Conservation (phyloP, 371 early-diverging fungal species). For the Syncephalastrum monosporum region DNA sequence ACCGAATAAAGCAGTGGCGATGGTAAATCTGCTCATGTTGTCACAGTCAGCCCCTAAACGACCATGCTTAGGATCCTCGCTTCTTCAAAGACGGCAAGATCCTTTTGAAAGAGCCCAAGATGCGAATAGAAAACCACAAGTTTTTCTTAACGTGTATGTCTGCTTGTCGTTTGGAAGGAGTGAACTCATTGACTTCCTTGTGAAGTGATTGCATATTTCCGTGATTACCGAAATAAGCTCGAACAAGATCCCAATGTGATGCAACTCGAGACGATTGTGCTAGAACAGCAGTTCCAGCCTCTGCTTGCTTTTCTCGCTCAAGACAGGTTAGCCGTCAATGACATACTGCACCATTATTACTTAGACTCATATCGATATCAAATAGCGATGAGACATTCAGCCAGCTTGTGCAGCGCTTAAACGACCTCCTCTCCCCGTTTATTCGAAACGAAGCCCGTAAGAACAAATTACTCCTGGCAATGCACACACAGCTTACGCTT, state of each 20-base stretch:
- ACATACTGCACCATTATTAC: too few relatives aligned
- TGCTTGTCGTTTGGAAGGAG: background rate
- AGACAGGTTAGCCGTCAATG: slow-evolving; percentile 27
- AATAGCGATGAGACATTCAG: slow-evolving; percentile 33
- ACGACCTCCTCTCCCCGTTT: slow-evolving; percentile 40
- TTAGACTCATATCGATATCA: background rate
- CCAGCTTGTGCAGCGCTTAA: slow-evolving; percentile 26
- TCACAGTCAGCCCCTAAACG: too few relatives aligned
- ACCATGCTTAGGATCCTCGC: too few relatives aligned
- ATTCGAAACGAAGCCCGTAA: slow-evolving; percentile 35
- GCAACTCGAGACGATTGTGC: slow-evolving; percentile 9
- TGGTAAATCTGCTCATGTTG: too few relatives aligned
- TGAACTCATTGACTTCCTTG: background rate
- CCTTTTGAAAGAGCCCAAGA: slow-evolving; percentile 26
- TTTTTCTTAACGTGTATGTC: slow-evolving; percentile 23
- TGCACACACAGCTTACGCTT: background rate
- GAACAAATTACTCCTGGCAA: background rate
- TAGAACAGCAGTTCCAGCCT: slow-evolving; percentile 23
- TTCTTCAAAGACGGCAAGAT: slow-evolving; percentile 44
- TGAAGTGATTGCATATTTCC: slow-evolving; percentile 32
- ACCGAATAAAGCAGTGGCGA: too few relatives aligned
- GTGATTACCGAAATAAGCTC: slow-evolving; percentile 20
- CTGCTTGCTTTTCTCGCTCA: slow-evolving; percentile 35
- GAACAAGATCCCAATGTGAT: slow-evolving; percentile 13
- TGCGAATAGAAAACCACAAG: slow-evolving; percentile 35